These are phyloP conservation scores for Suillus americanus DNA, from an alignment of 768 basidiomycete genomes.

Conservation along the genomic window DNA sequence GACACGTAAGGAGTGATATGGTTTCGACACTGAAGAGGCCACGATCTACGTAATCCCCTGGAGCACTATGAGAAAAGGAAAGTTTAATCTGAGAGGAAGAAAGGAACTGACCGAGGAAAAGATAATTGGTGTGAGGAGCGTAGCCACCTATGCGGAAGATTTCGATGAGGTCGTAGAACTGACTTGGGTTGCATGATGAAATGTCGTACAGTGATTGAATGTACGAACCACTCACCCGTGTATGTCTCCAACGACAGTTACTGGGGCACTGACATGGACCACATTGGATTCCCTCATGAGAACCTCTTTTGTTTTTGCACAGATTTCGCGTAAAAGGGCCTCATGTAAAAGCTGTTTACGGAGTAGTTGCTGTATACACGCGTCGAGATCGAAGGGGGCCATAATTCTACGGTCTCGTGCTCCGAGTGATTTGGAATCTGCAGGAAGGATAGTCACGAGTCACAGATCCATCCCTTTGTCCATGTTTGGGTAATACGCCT, in stretches of 20 bases:
- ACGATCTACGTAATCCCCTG: constrained; percentile 98
- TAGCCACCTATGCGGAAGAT: constrained; percentile 99
- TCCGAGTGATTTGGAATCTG: background rate
- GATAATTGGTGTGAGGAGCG: constrained; percentile 95
- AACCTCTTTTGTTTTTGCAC: constrained; percentile 99
- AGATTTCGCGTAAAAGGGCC: constrained; percentile 94
- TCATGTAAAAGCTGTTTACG: constrained; percentile 94
- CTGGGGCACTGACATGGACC: constrained; percentile 93
- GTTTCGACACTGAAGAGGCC: constrained; percentile 98
- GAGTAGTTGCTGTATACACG: constrained; percentile 88
- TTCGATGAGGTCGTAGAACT: constrained; percentile 99
- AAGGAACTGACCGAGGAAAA: constrained; percentile 81
- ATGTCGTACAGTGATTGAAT: constrained; percentile 9
- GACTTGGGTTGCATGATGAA: constrained; percentile 56
- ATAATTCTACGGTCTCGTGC: constrained; percentile 14
- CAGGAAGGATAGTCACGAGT: constrained; percentile 3
- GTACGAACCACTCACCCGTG: constrained; percentile 75
- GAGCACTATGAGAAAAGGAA: constrained; percentile 1
- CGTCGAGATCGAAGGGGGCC: constrained; percentile 90
- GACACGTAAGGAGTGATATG: constrained; percentile 93
- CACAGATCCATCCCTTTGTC: constrained; percentile 27
- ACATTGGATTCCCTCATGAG: constrained; percentile 99
- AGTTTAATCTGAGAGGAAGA: background rate
- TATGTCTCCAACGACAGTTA: constrained; percentile 98
- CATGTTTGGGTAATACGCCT: constrained; percentile 32